Evolutionary conservation across 805 yeast species (phyloP), one percentile per base, ranked within the genome.

Genomic region (Clavispora vitiphila): DNA sequence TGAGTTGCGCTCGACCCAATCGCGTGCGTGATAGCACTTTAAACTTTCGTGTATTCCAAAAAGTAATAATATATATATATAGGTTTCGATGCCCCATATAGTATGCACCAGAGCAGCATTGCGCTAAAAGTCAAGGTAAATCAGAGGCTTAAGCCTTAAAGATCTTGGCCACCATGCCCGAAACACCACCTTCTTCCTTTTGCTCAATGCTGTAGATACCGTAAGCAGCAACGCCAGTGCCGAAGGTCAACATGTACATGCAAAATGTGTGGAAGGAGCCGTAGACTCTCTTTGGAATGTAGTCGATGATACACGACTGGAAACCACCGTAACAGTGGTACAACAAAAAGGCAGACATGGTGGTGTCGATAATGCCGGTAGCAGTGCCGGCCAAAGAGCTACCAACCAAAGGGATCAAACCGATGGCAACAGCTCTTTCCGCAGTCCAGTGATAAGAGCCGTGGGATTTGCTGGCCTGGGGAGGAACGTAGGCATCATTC

Each of bases 401-500:
- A 20, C 77, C 58, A 4, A 78, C 63, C 41, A 85, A 65, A 3
- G 95, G 95, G 21, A 83, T 65, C 67, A 86, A 57, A 1, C 81
- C 76, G 32, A 78, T 58, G 12, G 83, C 74, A 8, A 81, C 76
- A 11, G 74, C 47, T 59, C 84, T 74, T 62, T 86, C 91, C 49
- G 77, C 68, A 29, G 83, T 72, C 90, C 90, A 83, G 64, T 84
- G 91, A 48, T 69, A 72, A 0, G 90, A 79, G 15, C 91, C 93
- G 48, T 83, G 81, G 40, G 67, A 54, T 49, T 72, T 71, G 54
- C 72, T 69, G 5, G 81, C 62, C 39, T 70, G 65, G 25, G 87
- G 86, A 10, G 76, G 74, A 15, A 80, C 79, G 47, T 78, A 77
- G 4, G 88, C 82, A 43, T 84, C 90, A 56, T 84, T 84, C 29